phyloP scores from a whole-genome alignment of 148 eudicot genomes.

The Chenopodium berlandieri region DNA sequence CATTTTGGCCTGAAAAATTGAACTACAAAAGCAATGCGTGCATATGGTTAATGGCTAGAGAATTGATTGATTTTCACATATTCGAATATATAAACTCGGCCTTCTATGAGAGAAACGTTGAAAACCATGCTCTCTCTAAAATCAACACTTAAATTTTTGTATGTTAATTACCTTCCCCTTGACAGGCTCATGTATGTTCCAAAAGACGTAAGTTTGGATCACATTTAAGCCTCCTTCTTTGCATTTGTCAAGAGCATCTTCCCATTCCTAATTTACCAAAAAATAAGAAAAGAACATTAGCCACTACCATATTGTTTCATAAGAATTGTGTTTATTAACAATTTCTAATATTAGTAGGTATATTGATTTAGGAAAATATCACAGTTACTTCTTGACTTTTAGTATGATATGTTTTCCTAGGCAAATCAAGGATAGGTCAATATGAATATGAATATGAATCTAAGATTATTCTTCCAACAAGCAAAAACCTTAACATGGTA shows the following conservation, averaged over 20 bases:
- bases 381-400: too few species aligned
- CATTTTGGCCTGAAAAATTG: conserved; percentile 55
- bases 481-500: too few species aligned
- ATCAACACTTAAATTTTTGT: too few species aligned
- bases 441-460: too few species aligned
- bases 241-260: conserved; percentile 33
- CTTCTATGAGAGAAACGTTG: background rate
- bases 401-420: too few species aligned
- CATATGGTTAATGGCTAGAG: background rate
- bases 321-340: background rate
- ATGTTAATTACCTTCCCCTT: conserved; percentile 36
- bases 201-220: conserved; percentile 46
- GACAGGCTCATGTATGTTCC: conserved; percentile 46
- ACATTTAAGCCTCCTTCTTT: conserved; percentile 42
- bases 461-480: too few species aligned
- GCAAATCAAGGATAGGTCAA: too few species aligned
- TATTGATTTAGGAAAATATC: too few species aligned
- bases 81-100: background rate
- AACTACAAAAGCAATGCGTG: conserved; percentile 41
- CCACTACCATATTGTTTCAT: background rate
- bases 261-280: conserved; percentile 33
- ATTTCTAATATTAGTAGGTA: too few species aligned
- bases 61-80: background rate
- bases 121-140: too few species aligned
- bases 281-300: background rate